Evolutionary conservation across 2,329 filamentous ascomycete genomes (phyloP).

Genomic region (Fusarium beomiforme): DNA sequence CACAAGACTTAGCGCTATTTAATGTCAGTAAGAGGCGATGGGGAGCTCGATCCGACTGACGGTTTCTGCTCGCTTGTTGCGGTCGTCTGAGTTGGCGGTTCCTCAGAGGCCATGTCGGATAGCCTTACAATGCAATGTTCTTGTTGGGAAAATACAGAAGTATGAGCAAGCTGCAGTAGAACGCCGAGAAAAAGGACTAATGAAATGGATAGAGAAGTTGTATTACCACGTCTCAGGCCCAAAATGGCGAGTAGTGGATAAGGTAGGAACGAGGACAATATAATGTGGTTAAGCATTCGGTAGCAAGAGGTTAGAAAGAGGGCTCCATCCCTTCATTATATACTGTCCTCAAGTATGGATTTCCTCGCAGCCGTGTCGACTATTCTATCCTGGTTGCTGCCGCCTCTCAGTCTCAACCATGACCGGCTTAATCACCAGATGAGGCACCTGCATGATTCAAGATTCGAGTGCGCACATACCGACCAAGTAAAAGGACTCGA

Average conservation of each 20-base stretch:
- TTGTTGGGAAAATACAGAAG: background rate
- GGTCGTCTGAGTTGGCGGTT: background rate
- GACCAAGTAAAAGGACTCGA: background rate
- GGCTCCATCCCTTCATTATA: background rate
- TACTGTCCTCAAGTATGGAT: background rate
- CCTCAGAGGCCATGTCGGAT: background rate
- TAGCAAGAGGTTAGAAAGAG: background rate
- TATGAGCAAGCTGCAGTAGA: too few relatives aligned
- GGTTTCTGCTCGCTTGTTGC: background rate
- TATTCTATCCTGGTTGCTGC: background rate
- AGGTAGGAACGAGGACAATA: background rate
- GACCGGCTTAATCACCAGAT: background rate
- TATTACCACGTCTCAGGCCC: background rate
- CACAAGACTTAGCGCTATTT: background rate
- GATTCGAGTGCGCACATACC: background rate
- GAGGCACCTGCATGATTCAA: slow-evolving; percentile 1
- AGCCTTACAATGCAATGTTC: background rate
- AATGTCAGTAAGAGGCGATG: background rate
- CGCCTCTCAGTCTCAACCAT: background rate
- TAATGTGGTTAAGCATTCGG: background rate
- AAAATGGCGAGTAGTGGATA: slow-evolving; percentile 6
- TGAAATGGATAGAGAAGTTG: background rate
- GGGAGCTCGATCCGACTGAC: background rate
- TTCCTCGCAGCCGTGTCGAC: background rate
- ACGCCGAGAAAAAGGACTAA: too few relatives aligned